A percentile compares a stretch with the other conserved stretches of the same genome.
Conservation (phyloP, 2,329 filamentous ascomycete genomes). For the Colletotrichum chrysophilum region DNA sequence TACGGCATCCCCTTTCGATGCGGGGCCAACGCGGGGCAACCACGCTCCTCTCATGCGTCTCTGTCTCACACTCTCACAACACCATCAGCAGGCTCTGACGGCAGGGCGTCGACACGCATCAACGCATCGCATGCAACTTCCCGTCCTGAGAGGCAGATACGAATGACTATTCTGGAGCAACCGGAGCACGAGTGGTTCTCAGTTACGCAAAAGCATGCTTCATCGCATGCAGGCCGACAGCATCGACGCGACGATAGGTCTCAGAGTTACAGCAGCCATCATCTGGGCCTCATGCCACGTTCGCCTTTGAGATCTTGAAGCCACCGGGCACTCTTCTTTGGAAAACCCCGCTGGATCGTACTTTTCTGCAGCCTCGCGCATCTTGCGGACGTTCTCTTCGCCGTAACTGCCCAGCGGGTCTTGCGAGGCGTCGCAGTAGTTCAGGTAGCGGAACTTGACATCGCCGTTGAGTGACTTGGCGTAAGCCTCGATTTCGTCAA, state of each 20-base stretch:
- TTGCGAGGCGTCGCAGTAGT: conserved; percentile 25
- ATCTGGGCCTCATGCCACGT: neutral
- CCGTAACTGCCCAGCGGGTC: conserved; percentile 26
- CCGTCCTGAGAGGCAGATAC: neutral
- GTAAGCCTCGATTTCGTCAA: neutral
- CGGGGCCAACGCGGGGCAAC: neutral
- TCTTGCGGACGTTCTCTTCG: conserved; percentile 23
- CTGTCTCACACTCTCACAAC: neutral
- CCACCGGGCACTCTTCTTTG: neutral
- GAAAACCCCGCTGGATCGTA: neutral
- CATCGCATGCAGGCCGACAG: neutral
- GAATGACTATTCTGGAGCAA: neutral
- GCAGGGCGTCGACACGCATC: neutral
- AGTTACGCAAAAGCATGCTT: neutral
- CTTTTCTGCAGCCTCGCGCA: conserved; percentile 24
- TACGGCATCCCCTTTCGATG: neutral
- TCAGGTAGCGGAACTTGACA: neutral
- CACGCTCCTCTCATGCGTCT: neutral
- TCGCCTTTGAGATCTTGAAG: neutral
- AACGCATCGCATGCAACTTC: neutral
- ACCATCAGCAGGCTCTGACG: neutral
- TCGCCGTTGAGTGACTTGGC: neutral
- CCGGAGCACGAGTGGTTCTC: neutral
- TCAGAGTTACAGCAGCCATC: neutral
- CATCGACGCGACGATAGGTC: neutral